A percentile compares a stretch with the other conserved stretches of the same genome.
phyloP scores from a whole-genome alignment of 345 rosid species.

The Gossypium sturtianum region DNA sequence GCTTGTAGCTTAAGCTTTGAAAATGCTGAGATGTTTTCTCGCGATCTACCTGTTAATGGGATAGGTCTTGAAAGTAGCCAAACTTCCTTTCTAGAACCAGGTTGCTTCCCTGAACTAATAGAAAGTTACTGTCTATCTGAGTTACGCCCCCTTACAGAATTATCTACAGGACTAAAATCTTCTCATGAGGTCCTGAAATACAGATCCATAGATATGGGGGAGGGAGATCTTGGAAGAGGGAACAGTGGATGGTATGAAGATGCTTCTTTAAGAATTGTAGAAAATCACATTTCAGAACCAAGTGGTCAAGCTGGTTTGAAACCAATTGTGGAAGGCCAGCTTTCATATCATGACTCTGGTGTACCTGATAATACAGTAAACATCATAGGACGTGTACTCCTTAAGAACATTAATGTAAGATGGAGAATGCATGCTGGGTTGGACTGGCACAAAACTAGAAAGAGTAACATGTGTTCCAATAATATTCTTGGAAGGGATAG shows the following conservation, averaged over 20 bases:
- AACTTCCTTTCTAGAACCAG: slow-evolving; percentile 42
- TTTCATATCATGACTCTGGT: slow-evolving; percentile 22
- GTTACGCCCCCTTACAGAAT: slow-evolving; percentile 47
- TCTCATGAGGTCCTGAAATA: slow-evolving; percentile 23
- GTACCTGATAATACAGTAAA: slow-evolving; percentile 34
- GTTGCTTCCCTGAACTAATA: slow-evolving; percentile 58
- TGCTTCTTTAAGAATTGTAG: slow-evolving; percentile 47
- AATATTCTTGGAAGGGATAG: slow-evolving; percentile 47
- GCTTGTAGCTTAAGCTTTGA: slow-evolving; percentile 32
- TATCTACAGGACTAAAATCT: slow-evolving; percentile 40
- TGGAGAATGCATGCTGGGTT: slow-evolving; percentile 86
- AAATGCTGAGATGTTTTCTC: slow-evolving; percentile 30
- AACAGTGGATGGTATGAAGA: slow-evolving; percentile 75
- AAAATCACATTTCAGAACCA: slow-evolving; percentile 71
- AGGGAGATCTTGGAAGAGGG: slow-evolving; percentile 43
- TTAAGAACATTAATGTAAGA: slow-evolving; percentile 53
- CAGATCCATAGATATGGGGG: slow-evolving; percentile 30
- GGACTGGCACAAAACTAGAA: slow-evolving; percentile 55
- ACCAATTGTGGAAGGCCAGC: slow-evolving; percentile 39
- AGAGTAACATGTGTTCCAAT: slow-evolving; percentile 21
- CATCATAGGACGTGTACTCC: slow-evolving; percentile 51
- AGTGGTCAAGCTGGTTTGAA: slow-evolving; percentile 38
- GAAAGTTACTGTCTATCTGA: slow-evolving; percentile 77
- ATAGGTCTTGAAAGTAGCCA: slow-evolving; percentile 46
- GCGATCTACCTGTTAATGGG: slow-evolving; percentile 32